phyloP scores from a whole-genome alignment of 106 monocot species.

The Dioscorea zingiberensis region DNA sequence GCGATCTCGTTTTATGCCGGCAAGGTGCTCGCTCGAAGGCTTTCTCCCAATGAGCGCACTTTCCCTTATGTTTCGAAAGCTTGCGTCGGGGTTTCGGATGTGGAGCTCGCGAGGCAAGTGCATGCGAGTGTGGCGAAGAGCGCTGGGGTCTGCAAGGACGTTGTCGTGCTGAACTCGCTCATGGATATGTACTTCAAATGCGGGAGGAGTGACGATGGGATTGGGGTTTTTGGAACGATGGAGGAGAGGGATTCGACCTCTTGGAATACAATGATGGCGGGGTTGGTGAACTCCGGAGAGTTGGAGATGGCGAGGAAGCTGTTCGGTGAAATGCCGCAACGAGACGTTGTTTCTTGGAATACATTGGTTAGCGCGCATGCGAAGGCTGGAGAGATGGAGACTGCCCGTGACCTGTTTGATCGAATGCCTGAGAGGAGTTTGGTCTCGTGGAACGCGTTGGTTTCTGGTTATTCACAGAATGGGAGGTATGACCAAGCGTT shows the following conservation, averaged over 20 bases:
- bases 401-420: slow-evolving; percentile 21
- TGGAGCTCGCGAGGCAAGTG: slow-evolving; percentile 17
- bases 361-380: slow-evolving; percentile 28
- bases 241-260: slow-evolving; percentile 23
- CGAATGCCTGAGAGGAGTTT: slow-evolving; percentile 33
- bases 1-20: slow-evolving; percentile 20
- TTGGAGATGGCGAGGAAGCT: slow-evolving; percentile 3
- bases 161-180: slow-evolving; percentile 39
- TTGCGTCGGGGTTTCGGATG: slow-evolving; percentile 12
- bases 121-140: slow-evolving; percentile 37
- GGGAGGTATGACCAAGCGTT: slow-evolving; percentile 27
- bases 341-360: slow-evolving; percentile 34
- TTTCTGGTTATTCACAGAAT: slow-evolving; percentile 38
- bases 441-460: slow-evolving; percentile 39
- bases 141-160: slow-evolving; percentile 11
- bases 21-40: slow-evolving; percentile 4
- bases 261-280: slow-evolving; percentile 44
- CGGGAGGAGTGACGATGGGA: slow-evolving; percentile 6
- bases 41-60: slow-evolving; percentile 44
- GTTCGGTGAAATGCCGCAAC: slow-evolving; percentile 32
- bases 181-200: slow-evolving; percentile 40
- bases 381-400: slow-evolving; percentile 12
- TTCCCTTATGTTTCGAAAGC: slow-evolving; percentile 47
- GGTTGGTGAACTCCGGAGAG: slow-evolving; percentile 13
- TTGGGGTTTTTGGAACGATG: slow-evolving; percentile 25